Evolutionary conservation across 768 basidiomycete species (phyloP), one percentile per base, ranked within the genome.

Genomic region (Daedaleopsis sinensis): DNA sequence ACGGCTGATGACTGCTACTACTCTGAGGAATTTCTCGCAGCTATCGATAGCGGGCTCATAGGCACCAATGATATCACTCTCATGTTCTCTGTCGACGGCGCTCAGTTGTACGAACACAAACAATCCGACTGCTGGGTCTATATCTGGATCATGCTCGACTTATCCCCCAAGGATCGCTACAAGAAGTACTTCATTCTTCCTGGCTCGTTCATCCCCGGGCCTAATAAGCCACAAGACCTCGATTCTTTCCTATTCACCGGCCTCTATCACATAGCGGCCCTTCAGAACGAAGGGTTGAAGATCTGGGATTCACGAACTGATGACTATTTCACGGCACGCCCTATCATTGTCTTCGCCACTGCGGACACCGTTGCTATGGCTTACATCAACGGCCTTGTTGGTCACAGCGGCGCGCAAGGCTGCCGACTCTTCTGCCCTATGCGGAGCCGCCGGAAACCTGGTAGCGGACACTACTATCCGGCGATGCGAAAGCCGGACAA

Each of bases 1-100:
- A n/a, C n/a, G n/a, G n/a, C n/a, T n/a, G n/a, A n/a, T n/a, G 77
- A 82, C 47, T 55, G 80, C 4, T 72, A 68, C 54, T 61, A 72
- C 16, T 51, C 52, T 2, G 62, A 75, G 50, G 72, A 72, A 67
- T 32, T 65, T 42, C 68, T 75, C 19, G 70, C 73, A 19, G 44
- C 54, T 12, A 68, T 70, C 5, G 27, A 39, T 18, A 18, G 37
- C 8, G 43, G 52, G 0, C 27, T 71, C 36, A 67, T 69, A 49
- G 48, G 65, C 24, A 71, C 70, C 42, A 43, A 43, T 1, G 74
- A 78, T 46, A 60, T 72, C 10, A 47, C 78, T 46, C 58, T 71
- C 0, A 62, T 70, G 53, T 58, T 68, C 27, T 73, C 70, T 3
- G 35, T 72, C 19, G 72, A 74, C 59, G 70, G 73, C 18, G 65